Evolutionary conservation across 257 asterid species (phyloP).

Genomic region (Gardenia jasminoides): DNA sequence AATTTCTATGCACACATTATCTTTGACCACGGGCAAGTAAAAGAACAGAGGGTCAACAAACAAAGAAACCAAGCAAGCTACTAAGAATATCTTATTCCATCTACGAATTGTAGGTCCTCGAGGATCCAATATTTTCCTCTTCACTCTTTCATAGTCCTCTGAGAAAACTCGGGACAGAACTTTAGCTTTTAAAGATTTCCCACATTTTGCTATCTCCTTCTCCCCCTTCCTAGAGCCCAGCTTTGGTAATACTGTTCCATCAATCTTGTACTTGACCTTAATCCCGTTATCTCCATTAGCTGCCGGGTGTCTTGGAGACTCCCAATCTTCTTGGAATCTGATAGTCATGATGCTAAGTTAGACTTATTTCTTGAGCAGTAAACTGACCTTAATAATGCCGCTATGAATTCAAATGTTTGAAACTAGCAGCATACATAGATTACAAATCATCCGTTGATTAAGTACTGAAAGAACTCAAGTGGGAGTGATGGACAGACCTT

Average conservation of each 20-base stretch:
- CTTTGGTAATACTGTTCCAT: constrained; percentile 42
- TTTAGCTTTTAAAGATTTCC: constrained; percentile 64
- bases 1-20: constrained; percentile 62
- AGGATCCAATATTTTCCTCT: constrained; percentile 78
- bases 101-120: constrained; percentile 72
- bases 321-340: constrained; percentile 71
- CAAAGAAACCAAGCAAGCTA: constrained; percentile 78
- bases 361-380: background rate
- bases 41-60: constrained; percentile 92
- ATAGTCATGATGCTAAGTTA: constrained; percentile 17
- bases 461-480: background rate
- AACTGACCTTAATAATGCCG: background rate
- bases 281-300: constrained; percentile 44
- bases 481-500: constrained; percentile 43
- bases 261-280: constrained; percentile 58
- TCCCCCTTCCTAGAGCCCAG: constrained; percentile 38
- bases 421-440: background rate
- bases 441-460: background rate
- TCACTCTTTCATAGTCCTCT: constrained; percentile 79
- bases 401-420: background rate
- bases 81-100: constrained; percentile 90
- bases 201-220: constrained; percentile 25
- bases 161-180: constrained; percentile 86
- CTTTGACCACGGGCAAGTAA: constrained; percentile 64
- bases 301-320: constrained; percentile 38